Evolutionary conservation across 768 basidiomycete species (phyloP).

Genomic region (Fibroporia radiculosa): DNA sequence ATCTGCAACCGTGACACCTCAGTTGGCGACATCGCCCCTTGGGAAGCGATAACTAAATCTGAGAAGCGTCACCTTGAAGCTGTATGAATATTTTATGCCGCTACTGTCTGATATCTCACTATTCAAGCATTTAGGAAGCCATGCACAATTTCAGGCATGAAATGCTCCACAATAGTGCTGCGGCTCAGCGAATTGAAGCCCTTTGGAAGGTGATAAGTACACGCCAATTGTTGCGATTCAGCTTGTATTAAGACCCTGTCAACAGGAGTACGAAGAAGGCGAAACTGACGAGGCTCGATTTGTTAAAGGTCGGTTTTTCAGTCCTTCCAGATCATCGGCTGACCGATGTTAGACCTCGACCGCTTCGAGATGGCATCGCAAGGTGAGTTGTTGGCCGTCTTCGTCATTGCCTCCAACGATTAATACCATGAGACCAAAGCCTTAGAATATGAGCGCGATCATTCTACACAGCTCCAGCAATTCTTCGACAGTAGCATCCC

Average conservation of each 20-base stretch:
- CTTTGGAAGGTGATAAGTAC: constrained; percentile 56
- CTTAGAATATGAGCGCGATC: constrained; percentile 60
- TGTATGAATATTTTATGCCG: constrained; percentile 30
- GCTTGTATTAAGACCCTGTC: background rate
- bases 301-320: constrained; percentile 62
- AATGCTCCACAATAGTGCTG: constrained; percentile 75
- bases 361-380: constrained; percentile 85
- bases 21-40: constrained; percentile 93
- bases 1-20: constrained; percentile 1
- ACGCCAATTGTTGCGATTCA: background rate
- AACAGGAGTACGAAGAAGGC: constrained; percentile 81
- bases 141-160: constrained; percentile 86
- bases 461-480: constrained; percentile 47
- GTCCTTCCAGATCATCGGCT: background rate
- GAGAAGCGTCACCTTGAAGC: constrained; percentile 76
- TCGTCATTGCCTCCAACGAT: background rate
- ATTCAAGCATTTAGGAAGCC: constrained; percentile 47
- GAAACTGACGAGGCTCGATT: constrained; percentile 70
- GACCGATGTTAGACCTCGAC: constrained; percentile 55
- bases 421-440: constrained; percentile 33
- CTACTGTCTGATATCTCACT: background rate
- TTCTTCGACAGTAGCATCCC: constrained; percentile 84
- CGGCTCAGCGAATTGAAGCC: constrained; percentile 56
- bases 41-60: constrained; percentile 74
- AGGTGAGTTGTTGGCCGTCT: constrained; percentile 32